Conservation (phyloP, 257 asterid genomes). For the Dorcoceras hygrometricum region DNA sequence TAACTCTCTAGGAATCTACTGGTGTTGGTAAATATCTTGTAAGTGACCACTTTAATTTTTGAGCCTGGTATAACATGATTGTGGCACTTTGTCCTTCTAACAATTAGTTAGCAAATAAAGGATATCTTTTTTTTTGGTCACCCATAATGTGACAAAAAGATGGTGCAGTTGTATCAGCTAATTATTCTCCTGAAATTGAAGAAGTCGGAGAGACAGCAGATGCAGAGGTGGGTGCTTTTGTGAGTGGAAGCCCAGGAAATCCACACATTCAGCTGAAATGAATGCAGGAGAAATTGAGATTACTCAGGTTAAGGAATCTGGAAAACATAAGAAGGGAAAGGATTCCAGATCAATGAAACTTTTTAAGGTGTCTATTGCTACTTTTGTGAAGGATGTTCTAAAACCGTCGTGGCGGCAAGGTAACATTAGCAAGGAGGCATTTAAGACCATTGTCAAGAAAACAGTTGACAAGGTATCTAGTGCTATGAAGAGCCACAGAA, state of each 20-base stretch:
- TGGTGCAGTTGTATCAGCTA: slow-evolving; percentile 36
- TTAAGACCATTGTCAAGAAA: slow-evolving; percentile 96
- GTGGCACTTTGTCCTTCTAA: neutral
- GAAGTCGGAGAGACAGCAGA: slow-evolving; percentile 91
- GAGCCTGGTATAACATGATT: neutral
- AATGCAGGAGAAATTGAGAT: slow-evolving; percentile 66
- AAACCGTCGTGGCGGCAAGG: slow-evolving; percentile 99
- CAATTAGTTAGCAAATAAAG: neutral
- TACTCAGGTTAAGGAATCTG: slow-evolving; percentile 63
- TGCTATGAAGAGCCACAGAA: slow-evolving; percentile 74
- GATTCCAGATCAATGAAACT: slow-evolving; percentile 65
- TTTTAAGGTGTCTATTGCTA: slow-evolving; percentile 73
- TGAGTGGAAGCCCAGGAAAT: slow-evolving; percentile 62
- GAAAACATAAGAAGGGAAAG: slow-evolving; percentile 58
- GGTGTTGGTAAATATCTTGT: neutral
- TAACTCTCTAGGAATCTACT: neutral
- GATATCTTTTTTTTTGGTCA: neutral
- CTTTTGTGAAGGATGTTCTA: slow-evolving; percentile 87
- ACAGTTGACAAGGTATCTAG: slow-evolving; percentile 99
- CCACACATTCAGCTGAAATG: slow-evolving; percentile 45
- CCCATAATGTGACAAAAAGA: slow-evolving; percentile 31
- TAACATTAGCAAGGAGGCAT: slow-evolving; percentile 98
- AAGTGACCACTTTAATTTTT: neutral
- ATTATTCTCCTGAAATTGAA: slow-evolving; percentile 50
- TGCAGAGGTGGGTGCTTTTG: slow-evolving; percentile 67